A percentile compares a stretch with the other conserved stretches of the same genome.
Evolutionary conservation across 1,139 yeast species (phyloP).

Genomic region (Kodamaea alishanica): DNA sequence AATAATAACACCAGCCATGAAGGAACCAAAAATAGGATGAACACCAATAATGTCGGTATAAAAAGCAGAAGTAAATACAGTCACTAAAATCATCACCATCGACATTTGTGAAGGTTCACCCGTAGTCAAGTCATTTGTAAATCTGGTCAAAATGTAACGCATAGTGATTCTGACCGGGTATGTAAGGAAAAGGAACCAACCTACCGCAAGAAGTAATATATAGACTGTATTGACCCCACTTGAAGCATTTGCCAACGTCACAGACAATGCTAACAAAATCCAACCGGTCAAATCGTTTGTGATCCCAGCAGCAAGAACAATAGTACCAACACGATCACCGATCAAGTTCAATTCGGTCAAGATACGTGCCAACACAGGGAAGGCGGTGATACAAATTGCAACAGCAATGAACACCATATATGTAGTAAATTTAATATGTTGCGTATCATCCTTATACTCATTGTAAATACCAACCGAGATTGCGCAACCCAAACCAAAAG

Average conservation of each 20-base stretch:
- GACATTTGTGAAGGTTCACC: conserved; percentile 64
- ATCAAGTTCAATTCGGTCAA: conserved; percentile 67
- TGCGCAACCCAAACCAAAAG: conserved; percentile 74
- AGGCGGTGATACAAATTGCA: conserved; percentile 78
- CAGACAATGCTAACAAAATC: conserved; percentile 71
- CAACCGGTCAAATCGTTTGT: conserved; percentile 79
- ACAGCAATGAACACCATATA: conserved; percentile 76
- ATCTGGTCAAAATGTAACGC: conserved; percentile 38
- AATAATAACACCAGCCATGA: conserved; percentile 70
- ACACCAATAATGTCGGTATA: conserved; percentile 80
- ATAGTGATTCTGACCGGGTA: conserved; percentile 54
- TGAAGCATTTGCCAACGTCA: conserved; percentile 71
- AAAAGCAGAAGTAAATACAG: conserved; percentile 65
- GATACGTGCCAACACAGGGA: conserved; percentile 78
- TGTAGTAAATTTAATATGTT: conserved; percentile 57
- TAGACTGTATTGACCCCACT: conserved; percentile 65
- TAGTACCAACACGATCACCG: conserved; percentile 72
- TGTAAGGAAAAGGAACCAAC: conserved; percentile 60
- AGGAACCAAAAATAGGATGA: conserved; percentile 80
- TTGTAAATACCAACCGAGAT: conserved; percentile 64
- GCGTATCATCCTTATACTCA: conserved; percentile 38
- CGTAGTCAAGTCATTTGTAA: conserved; percentile 48
- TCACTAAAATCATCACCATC: conserved; percentile 51
- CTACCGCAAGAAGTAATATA: conserved; percentile 59
- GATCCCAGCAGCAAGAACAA: conserved; percentile 78